Evolutionary conservation across 2,329 filamentous ascomycete species (phyloP).

Genomic region (Trichoderma simmonsii): DNA sequence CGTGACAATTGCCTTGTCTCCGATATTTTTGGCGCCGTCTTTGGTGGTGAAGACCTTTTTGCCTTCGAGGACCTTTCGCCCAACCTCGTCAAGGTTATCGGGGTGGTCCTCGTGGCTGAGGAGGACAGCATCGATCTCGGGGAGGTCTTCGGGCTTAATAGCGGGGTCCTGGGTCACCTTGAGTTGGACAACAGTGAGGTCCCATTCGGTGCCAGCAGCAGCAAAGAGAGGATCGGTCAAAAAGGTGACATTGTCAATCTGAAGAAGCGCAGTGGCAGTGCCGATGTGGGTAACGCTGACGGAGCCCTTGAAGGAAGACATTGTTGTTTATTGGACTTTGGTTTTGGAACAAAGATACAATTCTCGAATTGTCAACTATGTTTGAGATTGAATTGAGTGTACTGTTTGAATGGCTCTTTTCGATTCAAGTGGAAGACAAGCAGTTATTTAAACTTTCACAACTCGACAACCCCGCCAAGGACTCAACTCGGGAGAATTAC

Average conservation of each 20-base stretch:
- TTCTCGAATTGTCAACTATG: neutral
- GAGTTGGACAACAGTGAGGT: constrained; percentile 28
- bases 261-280: constrained; percentile 47
- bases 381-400: neutral
- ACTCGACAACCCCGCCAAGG: neutral
- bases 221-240: constrained; percentile 48
- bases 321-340: neutral
- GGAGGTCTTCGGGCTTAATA: constrained; percentile 37
- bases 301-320: constrained; percentile 21
- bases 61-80: constrained; percentile 44
- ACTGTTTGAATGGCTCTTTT: neutral
- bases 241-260: constrained; percentile 40
- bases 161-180: constrained; percentile 34
- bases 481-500: neutral
- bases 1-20: constrained; percentile 40
- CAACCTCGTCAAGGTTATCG: constrained; percentile 47
- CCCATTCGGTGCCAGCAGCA: constrained; percentile 35
- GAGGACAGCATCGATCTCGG: constrained; percentile 46
- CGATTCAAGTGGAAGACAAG: neutral
- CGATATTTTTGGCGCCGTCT: constrained; percentile 43
- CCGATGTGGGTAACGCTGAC: constrained; percentile 44
- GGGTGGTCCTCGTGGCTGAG: constrained; percentile 50
- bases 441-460: neutral
- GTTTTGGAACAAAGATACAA: neutral
- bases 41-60: constrained; percentile 45